Percentiles rank a stretch among this genome's conserved stretches.
Evolutionary conservation across 345 rosid species (phyloP).

Genomic region (Microthlaspi erraticum): DNA sequence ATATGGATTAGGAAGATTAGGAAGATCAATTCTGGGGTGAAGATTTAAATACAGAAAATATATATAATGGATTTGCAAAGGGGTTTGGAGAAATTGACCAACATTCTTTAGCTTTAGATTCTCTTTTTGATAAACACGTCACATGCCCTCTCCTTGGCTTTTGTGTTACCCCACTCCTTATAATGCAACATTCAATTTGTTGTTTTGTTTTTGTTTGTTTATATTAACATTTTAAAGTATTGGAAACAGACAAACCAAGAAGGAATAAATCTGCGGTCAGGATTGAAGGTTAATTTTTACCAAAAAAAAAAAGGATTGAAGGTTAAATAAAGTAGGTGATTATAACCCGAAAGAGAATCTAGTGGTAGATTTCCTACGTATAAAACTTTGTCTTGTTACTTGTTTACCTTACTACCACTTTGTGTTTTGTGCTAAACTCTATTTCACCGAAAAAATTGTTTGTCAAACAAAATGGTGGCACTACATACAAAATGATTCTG

Average conservation of each 20-base stretch:
- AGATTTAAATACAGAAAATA: neutral
- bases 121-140: conserved; percentile 3
- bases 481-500: neutral
- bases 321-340: neutral
- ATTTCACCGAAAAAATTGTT: neutral
- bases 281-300: too few species aligned
- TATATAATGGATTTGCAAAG: neutral
- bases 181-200: neutral
- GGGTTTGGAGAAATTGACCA: neutral
- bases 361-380: conserved; percentile 10
- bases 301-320: neutral
- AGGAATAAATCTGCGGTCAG: neutral
- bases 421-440: neutral
- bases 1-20: neutral
- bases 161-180: conserved; percentile 14
- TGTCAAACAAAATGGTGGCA: neutral
- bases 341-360: neutral
- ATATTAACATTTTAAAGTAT: neutral
- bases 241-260: neutral
- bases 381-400: neutral
- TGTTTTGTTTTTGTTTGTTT: too few species aligned
- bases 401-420: neutral
- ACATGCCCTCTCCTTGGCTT: conserved; percentile 18
- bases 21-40: neutral
- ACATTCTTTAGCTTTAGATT: conserved; percentile 25